Evolutionary conservation across 441 rosid species (phyloP).

Genomic region (Oxalis stricta): DNA sequence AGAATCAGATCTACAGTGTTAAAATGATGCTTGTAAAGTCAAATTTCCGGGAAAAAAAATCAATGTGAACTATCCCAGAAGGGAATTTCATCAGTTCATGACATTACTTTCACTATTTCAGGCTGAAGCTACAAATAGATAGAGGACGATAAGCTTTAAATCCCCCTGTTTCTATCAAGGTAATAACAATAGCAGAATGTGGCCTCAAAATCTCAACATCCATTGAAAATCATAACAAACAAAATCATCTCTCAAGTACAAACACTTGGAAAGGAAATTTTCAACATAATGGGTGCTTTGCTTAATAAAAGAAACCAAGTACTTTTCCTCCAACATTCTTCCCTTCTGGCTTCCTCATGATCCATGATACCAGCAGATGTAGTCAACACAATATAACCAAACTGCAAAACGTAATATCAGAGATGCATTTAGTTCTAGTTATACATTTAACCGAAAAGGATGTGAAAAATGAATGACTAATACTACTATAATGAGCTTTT

Average conservation of each 20-base stretch:
- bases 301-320: conserved; percentile 42
- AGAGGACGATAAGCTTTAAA: too few relatives aligned
- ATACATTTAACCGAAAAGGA: neutral
- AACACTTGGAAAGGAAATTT: neutral
- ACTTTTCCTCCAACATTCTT: conserved; percentile 61
- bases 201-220: neutral
- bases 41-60: too few relatives aligned
- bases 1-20: too few relatives aligned
- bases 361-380: conserved; percentile 71
- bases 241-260: neutral
- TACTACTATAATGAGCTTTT: neutral
- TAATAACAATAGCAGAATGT: too few relatives aligned
- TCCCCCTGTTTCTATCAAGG: too few relatives aligned
- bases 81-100: too few relatives aligned
- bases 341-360: conserved; percentile 57
- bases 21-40: too few relatives aligned
- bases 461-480: neutral
- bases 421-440: too few relatives aligned
- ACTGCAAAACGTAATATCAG: conserved; percentile 19
- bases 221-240: conserved; percentile 3
- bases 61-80: too few relatives aligned
- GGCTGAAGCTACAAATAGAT: too few relatives aligned
- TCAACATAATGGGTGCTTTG: neutral
- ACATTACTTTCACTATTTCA: too few relatives aligned
- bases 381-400: conserved; percentile 56